These are phyloP conservation scores for Eucalyptus sp. DNA, from an alignment of 345 rosid genomes.

Conservation along the genomic window DNA sequence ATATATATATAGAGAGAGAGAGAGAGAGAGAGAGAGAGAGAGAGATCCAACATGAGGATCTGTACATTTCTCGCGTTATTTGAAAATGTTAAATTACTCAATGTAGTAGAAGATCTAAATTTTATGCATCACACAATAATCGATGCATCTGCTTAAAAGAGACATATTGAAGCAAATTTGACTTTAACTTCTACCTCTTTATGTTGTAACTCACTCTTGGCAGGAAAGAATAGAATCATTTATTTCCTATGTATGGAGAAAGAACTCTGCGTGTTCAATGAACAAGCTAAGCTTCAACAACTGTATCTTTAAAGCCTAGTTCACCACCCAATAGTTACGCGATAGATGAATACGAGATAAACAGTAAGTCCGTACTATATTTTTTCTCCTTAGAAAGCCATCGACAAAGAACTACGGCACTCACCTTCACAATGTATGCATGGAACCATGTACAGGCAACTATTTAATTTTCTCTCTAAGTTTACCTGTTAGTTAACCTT, in stretches of 20 bases:
- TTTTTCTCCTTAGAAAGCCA: background rate
- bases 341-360: background rate
- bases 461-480: background rate
- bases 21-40: background rate
- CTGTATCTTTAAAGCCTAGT: background rate
- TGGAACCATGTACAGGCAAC: background rate
- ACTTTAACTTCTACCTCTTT: background rate
- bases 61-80: background rate
- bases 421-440: background rate
- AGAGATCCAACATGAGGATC: background rate
- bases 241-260: background rate
- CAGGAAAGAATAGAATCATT: background rate
- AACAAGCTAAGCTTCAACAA: background rate
- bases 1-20: too few relatives aligned
- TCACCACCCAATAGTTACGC: background rate
- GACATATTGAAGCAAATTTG: background rate
- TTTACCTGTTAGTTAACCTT: background rate
- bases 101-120: background rate
- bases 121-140: background rate
- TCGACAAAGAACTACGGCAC: background rate
- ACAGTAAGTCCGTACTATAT: background rate
- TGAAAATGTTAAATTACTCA: background rate
- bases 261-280: background rate
- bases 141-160: background rate
- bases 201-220: background rate